Conservation (phyloP, 1,284 basidiomycete genomes). For the Athelia sp. region DNA sequence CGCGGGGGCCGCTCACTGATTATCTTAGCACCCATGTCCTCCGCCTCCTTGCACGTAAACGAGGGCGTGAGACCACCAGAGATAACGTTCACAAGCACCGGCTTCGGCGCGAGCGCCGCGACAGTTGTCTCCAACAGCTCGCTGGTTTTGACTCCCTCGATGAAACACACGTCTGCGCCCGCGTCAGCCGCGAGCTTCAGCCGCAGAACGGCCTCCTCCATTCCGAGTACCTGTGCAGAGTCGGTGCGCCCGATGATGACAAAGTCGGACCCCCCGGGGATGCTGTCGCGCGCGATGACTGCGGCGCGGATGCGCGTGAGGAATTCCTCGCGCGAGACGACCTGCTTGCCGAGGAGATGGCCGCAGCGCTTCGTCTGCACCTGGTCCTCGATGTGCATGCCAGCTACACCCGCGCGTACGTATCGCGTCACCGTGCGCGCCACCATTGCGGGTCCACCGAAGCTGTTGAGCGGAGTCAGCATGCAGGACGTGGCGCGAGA, state of each 20-base stretch:
- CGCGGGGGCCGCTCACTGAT: too few species aligned
- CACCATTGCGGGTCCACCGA: constrained; percentile 74
- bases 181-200: constrained; percentile 39
- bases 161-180: too few species aligned
- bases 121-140: too few species aligned
- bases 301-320: too few species aligned
- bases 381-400: constrained; percentile 79
- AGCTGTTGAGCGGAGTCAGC: constrained; percentile 31
- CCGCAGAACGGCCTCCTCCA: constrained; percentile 73
- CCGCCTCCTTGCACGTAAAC: too few species aligned
- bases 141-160: too few species aligned
- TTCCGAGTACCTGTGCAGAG: constrained; percentile 73
- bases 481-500: not conserved
- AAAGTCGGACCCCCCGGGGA: constrained; percentile 70
- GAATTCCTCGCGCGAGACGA: too few species aligned
- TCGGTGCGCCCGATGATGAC: constrained; percentile 81
- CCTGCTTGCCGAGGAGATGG: constrained; percentile 75
- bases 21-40: too few species aligned
- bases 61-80: too few species aligned
- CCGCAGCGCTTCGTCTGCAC: constrained; percentile 82
- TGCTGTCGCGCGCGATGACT: constrained; percentile 63
- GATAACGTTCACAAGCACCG: too few species aligned
- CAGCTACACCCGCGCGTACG: constrained; percentile 67
- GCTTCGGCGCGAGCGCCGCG: too few species aligned
- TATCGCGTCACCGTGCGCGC: constrained; percentile 75